Percentiles rank a stretch among this genome's conserved stretches.
Evolutionary conservation across 768 basidiomycete genomes (phyloP).

Genomic region (Rhodotorula babjevae): DNA sequence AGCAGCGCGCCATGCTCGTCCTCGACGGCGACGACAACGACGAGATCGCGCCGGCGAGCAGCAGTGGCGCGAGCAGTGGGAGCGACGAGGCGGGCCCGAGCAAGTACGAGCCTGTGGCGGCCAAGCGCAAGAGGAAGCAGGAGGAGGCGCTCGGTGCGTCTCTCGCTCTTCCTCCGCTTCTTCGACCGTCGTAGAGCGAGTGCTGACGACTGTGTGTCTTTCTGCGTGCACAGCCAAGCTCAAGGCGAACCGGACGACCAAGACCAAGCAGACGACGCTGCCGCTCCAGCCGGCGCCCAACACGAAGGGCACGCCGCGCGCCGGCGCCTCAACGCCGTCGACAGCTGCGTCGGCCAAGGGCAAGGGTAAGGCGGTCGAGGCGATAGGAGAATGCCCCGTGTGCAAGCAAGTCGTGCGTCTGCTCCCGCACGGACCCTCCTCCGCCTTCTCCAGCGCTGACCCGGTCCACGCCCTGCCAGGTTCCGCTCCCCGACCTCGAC

Average conservation of each 20-base stretch:
- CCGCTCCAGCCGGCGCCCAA: constrained; percentile 6
- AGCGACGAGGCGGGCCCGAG: not conserved
- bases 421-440: not conserved
- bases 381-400: not conserved
- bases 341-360: not conserved
- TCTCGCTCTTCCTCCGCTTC: not conserved
- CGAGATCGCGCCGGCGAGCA: constrained; percentile 8
- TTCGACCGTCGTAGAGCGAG: no score
- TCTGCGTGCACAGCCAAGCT: not conserved
- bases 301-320: not conserved
- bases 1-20: constrained; percentile 14
- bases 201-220: not conserved
- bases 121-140: constrained; percentile 19
- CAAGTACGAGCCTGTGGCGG: constrained; percentile 20
- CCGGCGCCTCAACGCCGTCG: not conserved
- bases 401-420: not conserved
- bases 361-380: not conserved
- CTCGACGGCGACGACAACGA: constrained; percentile 8
- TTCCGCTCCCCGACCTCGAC: not conserved
- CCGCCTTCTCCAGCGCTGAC: rapidly evolving
- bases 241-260: not conserved
- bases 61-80: not conserved
- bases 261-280: not conserved
- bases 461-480: not conserved
- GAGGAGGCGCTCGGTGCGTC: constrained; percentile 13